These are phyloP conservation scores for Sugiyamaella mastotermitis DNA, from an alignment of 805 yeast species.

Conservation along the genomic window DNA sequence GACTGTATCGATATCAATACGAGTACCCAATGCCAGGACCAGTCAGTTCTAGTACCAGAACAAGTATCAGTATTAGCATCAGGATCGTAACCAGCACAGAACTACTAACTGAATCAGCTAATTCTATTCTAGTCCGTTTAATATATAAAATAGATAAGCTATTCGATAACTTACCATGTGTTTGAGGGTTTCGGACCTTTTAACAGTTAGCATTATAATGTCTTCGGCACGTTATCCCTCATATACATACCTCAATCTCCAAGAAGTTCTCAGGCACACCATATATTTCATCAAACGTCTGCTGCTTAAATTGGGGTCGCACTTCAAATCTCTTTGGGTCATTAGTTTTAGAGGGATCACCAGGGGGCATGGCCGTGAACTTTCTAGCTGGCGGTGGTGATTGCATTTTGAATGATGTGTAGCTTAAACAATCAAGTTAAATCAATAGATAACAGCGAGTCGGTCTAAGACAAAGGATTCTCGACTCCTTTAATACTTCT, in stretches of 20 bases:
- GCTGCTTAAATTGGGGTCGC: slow-evolving; percentile 43
- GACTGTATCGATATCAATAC: too few species aligned
- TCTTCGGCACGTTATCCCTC: neutral
- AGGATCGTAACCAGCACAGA: too few species aligned
- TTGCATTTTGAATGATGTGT: slow-evolving; percentile 13
- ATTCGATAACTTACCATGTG: too few species aligned
- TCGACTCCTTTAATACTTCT: too few species aligned
- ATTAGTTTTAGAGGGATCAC: slow-evolving; percentile 11
- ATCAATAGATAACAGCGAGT: neutral
- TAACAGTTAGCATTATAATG: slow-evolving; percentile 2
- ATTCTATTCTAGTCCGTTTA: too few species aligned
- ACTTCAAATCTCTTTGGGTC: slow-evolving; percentile 26
- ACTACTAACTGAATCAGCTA: too few species aligned
- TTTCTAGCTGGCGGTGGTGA: slow-evolving; percentile 21
- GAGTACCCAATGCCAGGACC: too few species aligned
- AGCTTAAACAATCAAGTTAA: too few species aligned
- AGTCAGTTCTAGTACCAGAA: too few species aligned
- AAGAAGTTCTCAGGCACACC: slow-evolving; percentile 93
- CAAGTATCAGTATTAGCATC: too few species aligned
- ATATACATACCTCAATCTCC: slow-evolving; percentile 71
- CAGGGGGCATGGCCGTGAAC: slow-evolving; percentile 28
- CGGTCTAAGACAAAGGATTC: too few species aligned
- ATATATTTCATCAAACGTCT: slow-evolving; percentile 74
- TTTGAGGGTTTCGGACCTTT: slow-evolving; percentile 61
- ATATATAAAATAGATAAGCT: too few species aligned